Evolutionary conservation across 495 filamentous ascomycete species (phyloP).

Genomic region (Lineolata rhizophorae): DNA sequence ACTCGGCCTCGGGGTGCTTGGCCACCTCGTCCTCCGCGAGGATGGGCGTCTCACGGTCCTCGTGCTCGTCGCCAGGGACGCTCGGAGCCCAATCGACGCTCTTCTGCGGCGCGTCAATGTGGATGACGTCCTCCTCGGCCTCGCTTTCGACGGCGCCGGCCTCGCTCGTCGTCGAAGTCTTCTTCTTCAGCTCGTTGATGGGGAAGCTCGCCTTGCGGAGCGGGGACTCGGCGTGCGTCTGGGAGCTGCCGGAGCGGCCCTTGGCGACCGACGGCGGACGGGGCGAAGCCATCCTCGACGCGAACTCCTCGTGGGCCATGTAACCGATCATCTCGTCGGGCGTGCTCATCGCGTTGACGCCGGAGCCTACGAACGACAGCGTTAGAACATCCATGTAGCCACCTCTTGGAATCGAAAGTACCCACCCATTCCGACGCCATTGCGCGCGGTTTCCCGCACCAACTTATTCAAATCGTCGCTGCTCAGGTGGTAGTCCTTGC

Average conservation of each 20-base stretch:
- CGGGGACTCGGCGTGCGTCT: slow-evolving; percentile 30
- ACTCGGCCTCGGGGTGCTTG: slow-evolving; percentile 44
- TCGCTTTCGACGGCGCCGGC: slow-evolving; percentile 21
- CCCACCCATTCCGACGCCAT: slow-evolving; percentile 36
- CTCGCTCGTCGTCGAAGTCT: neutral
- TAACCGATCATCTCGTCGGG: slow-evolving; percentile 45
- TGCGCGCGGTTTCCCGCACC: slow-evolving; percentile 46
- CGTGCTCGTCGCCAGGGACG: slow-evolving; percentile 12
- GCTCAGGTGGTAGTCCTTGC: slow-evolving; percentile 70
- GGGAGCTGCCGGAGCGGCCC: slow-evolving; percentile 20
- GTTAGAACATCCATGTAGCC: slow-evolving; percentile 7
- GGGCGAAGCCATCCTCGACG: slow-evolving; percentile 45
- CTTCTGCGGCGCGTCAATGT: slow-evolving; percentile 34
- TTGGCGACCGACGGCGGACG: slow-evolving; percentile 23
- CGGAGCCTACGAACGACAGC: slow-evolving; percentile 12
- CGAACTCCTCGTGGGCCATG: slow-evolving; percentile 57
- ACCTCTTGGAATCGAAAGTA: slow-evolving; percentile 3
- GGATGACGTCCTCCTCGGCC: slow-evolving; percentile 39
- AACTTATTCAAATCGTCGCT: slow-evolving; percentile 83
- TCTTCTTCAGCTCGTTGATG: slow-evolving; percentile 11
- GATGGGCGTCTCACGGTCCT: slow-evolving; percentile 22
- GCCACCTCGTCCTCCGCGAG: slow-evolving; percentile 79
- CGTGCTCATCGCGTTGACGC: slow-evolving; percentile 14
- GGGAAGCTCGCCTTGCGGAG: slow-evolving; percentile 32
- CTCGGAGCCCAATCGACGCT: slow-evolving; percentile 31